Conservation (phyloP, 2,329 filamentous ascomycete genomes). For the Lasiodiplodia sp. region DNA sequence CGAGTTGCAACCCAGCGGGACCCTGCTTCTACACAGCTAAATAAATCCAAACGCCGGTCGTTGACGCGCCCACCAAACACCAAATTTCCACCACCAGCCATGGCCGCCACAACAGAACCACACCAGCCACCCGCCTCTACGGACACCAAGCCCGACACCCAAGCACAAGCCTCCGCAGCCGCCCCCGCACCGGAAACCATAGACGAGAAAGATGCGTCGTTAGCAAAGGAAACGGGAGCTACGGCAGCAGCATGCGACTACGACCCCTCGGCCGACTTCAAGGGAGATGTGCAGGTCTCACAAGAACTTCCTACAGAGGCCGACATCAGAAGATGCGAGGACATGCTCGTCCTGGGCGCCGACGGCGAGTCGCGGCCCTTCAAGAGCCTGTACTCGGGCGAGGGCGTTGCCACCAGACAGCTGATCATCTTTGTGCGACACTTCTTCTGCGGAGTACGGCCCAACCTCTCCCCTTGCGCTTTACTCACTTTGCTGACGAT, state of each 20-base stretch:
- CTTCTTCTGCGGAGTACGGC: conserved; percentile 79
- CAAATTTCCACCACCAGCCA: neutral
- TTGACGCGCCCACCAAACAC: neutral
- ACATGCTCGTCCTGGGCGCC: conserved; percentile 46
- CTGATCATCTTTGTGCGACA: conserved; percentile 78
- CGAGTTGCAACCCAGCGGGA: neutral
- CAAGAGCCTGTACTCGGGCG: conserved; percentile 45
- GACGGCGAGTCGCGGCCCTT: conserved; percentile 46
- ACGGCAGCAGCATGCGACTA: conserved; percentile 17
- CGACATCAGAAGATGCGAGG: conserved; percentile 40
- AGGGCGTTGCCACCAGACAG: conserved; percentile 55
- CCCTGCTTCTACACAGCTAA: neutral
- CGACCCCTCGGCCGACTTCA: conserved; percentile 42
- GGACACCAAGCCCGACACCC: conserved; percentile 7
- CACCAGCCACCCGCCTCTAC: neutral
- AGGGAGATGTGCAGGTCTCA: conserved; percentile 46
- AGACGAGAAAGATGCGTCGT: neutral
- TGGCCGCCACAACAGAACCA: conserved; percentile 5
- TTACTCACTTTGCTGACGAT: neutral
- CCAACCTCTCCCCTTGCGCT: neutral
- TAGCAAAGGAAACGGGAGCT: neutral
- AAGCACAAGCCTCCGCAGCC: neutral
- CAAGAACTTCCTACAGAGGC: conserved; percentile 44
- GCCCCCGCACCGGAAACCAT: neutral
- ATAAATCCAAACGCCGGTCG: neutral